Percentiles rank a stretch among this genome's conserved stretches.
phyloP scores from a whole-genome alignment of 441 rosid species.

The Gossypium schwendimanii region DNA sequence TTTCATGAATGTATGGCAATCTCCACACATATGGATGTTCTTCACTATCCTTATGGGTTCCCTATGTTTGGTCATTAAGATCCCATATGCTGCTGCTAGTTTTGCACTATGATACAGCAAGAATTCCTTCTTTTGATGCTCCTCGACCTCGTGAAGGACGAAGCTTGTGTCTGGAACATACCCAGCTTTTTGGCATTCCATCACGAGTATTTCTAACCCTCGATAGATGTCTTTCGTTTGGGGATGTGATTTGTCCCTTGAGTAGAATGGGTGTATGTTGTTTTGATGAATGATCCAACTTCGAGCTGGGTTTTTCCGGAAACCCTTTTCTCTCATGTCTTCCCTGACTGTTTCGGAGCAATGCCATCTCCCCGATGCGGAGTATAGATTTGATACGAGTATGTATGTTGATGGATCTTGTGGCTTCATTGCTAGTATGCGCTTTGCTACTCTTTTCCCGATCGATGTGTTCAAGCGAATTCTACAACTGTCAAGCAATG shows the following conservation, averaged over 20 bases:
- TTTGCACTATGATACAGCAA: constrained; percentile 81
- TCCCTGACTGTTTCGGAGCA: constrained; percentile 59
- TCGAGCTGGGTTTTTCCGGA: constrained; percentile 59
- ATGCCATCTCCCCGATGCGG: constrained; percentile 82
- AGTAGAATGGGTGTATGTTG: constrained; percentile 54
- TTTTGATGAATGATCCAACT: constrained; percentile 71
- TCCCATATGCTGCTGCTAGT: constrained; percentile 67
- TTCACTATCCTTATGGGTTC: constrained; percentile 52
- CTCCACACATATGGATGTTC: constrained; percentile 72
- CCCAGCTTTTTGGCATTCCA: constrained; percentile 65
- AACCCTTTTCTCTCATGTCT: constrained; percentile 50
- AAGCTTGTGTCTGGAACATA: constrained; percentile 74
- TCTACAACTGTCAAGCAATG: constrained; percentile 73
- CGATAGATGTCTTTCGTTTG: constrained; percentile 57
- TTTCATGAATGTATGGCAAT: constrained; percentile 71
- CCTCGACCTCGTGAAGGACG: constrained; percentile 86
- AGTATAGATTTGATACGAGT: constrained; percentile 70
- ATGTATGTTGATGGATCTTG: constrained; percentile 57
- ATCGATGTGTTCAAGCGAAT: constrained; percentile 42
- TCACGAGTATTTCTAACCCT: constrained; percentile 55
- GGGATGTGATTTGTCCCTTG: constrained; percentile 61
- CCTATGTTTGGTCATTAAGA: constrained; percentile 40
- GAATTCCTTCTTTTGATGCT: constrained; percentile 70
- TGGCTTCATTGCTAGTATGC: constrained; percentile 45
- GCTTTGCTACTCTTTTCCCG: constrained; percentile 53